Percentiles rank a stretch among this genome's conserved stretches.
These are phyloP conservation scores for Brassica rapa DNA, from an alignment of 345 rosid genomes.

Conservation along the genomic window DNA sequence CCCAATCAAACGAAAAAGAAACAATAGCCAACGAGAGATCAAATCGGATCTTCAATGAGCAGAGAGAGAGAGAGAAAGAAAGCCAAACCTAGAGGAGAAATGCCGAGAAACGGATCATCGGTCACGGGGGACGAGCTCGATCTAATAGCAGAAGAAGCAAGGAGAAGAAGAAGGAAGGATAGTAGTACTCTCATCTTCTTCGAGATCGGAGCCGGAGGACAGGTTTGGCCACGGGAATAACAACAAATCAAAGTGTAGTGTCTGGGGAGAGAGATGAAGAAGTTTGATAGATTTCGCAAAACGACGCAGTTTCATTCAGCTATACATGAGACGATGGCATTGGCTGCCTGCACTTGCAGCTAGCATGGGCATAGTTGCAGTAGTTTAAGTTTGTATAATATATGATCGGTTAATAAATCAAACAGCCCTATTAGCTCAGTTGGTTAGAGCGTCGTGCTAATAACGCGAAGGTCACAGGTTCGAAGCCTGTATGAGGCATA, in stretches of 20 bases:
- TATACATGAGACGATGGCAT: neutral
- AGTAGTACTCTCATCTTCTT: slow-evolving; percentile 52
- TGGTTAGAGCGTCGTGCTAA: slow-evolving; percentile 96
- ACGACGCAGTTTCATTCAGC: neutral
- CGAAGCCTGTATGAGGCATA: slow-evolving; percentile 36
- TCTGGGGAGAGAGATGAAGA: slow-evolving; percentile 18
- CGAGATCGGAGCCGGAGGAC: slow-evolving; percentile 35
- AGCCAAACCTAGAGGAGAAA: slow-evolving; percentile 76
- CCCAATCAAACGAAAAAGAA: neutral
- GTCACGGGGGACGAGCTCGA: slow-evolving; percentile 50
- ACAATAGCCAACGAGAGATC: neutral
- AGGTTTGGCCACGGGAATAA: slow-evolving; percentile 9
- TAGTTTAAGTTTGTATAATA: too few species aligned
- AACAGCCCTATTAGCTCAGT: slow-evolving; percentile 35
- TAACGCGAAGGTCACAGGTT: slow-evolving; percentile 80
- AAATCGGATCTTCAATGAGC: slow-evolving; percentile 18
- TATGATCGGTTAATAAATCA: neutral
- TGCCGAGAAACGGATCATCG: slow-evolving; percentile 72
- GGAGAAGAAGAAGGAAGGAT: slow-evolving; percentile 28
- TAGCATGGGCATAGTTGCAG: neutral
- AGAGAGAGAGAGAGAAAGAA: neutral
- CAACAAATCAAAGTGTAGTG: slow-evolving; percentile 7
- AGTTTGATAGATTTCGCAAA: neutral
- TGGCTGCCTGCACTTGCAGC: too few species aligned
- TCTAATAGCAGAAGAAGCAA: slow-evolving; percentile 39